Evolutionary conservation across 2,329 filamentous ascomycete genomes (phyloP).

Genomic region (Exophiala oligosperma): DNA sequence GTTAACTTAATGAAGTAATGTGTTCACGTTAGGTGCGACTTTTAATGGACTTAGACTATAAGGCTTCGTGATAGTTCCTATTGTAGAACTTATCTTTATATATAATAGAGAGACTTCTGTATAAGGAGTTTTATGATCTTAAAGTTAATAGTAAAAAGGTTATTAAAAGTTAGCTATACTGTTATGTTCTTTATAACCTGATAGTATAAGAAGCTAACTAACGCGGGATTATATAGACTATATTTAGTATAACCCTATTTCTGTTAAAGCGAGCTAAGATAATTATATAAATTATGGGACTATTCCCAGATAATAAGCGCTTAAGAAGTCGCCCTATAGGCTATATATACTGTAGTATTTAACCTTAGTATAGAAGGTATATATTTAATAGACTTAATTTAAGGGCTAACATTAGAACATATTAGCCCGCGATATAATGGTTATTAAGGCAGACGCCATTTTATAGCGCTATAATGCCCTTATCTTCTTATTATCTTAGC

Average conservation of each 20-base stretch:
- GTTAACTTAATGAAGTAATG: slow-evolving; percentile 5
- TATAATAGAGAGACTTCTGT: not conserved
- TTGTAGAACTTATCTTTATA: not conserved
- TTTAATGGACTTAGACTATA: slow-evolving; percentile 1
- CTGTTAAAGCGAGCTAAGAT: not conserved
- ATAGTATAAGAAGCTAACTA: not conserved
- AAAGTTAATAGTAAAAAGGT: not conserved
- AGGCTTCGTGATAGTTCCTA: not conserved
- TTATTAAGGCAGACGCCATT: slow-evolving; percentile 2
- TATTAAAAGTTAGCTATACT: not conserved
- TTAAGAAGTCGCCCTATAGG: not conserved
- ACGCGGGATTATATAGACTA: not conserved
- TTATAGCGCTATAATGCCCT: slow-evolving; percentile 40
- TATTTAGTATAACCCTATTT: not conserved
- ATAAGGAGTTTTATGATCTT: not conserved
- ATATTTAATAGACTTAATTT: not conserved
- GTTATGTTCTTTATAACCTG: not conserved
- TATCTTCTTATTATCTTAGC: slow-evolving; percentile 45
- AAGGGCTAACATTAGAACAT: not conserved
- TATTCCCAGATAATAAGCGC: not conserved
- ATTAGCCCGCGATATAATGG: not conserved
- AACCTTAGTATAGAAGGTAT: not conserved
- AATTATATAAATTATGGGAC: too few species aligned
- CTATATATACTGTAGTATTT: not conserved
- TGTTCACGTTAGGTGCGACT: not conserved